These are phyloP conservation scores for Aurifilum marmelostoma DNA, from an alignment of 2,329 filamentous ascomycete species.

Conservation along the genomic window DNA sequence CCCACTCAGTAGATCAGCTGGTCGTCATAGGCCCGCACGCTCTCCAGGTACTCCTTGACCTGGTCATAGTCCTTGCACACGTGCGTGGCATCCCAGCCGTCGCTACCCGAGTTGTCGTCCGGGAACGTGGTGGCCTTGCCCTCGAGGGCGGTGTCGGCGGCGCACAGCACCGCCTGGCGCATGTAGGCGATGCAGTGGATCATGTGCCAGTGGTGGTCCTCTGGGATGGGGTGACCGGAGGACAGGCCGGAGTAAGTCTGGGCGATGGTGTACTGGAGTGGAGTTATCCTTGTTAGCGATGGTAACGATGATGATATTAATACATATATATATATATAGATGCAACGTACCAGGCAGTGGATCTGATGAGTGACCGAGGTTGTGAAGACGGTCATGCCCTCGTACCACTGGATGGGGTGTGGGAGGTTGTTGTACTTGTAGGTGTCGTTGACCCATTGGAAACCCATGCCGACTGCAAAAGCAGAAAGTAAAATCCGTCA, in stretches of 20 bases:
- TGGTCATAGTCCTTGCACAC: slow-evolving; percentile 49
- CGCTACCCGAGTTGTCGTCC: slow-evolving; percentile 49
- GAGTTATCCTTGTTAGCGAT: not conserved
- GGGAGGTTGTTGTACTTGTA: slow-evolving; percentile 42
- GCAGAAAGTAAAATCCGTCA: too few species aligned
- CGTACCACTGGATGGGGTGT: slow-evolving; percentile 40
- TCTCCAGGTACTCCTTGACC: slow-evolving; percentile 47
- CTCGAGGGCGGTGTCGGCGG: slow-evolving; percentile 50
- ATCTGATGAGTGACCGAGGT: slow-evolving; percentile 44
- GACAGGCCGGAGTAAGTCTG: slow-evolving; percentile 49
- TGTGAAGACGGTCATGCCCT: slow-evolving; percentile 41
- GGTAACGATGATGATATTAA: too few species aligned
- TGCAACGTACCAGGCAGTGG: slow-evolving; percentile 38
- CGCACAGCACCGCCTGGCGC: slow-evolving; percentile 51
- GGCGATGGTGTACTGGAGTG: slow-evolving; percentile 43
- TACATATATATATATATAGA: too few species aligned
- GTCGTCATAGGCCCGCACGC: slow-evolving; percentile 49
- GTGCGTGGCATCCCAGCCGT: slow-evolving; percentile 52
- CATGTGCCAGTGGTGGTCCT: slow-evolving; percentile 52
- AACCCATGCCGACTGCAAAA: slow-evolving; percentile 41
- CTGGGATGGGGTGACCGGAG: slow-evolving; percentile 43
- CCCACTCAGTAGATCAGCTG: slow-evolving; percentile 47
- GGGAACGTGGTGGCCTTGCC: slow-evolving; percentile 51
- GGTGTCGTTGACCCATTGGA: slow-evolving; percentile 42
- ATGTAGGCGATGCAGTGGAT: slow-evolving; percentile 54